Evolutionary conservation across 768 basidiomycete genomes (phyloP).

Genomic region (Cantharellus anzutake): DNA sequence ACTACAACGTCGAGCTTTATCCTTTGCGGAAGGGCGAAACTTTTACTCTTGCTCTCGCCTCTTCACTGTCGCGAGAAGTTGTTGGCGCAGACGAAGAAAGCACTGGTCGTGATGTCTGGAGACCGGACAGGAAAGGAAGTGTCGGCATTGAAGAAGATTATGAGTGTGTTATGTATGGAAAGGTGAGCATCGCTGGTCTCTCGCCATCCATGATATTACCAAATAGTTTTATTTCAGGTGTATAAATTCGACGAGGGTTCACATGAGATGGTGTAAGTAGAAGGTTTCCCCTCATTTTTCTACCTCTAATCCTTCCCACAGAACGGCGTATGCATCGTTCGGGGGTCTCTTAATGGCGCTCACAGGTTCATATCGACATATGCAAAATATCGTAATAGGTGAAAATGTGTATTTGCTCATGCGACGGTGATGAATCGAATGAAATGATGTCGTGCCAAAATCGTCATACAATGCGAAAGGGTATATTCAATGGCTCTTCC

Average conservation of each 20-base stretch:
- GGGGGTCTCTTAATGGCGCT: slow-evolving; percentile 91
- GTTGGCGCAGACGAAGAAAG: slow-evolving; percentile 33
- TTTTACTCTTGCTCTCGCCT: slow-evolving; percentile 74
- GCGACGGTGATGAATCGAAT: slow-evolving; percentile 30
- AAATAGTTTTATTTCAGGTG: slow-evolving; percentile 31
- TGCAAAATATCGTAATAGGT: slow-evolving; percentile 81
- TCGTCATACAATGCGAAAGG: too few relatives aligned
- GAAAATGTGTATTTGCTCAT: slow-evolving; percentile 83
- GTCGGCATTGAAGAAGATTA: slow-evolving; percentile 84
- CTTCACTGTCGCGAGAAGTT: slow-evolving; percentile 43
- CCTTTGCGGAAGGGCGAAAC: slow-evolving; percentile 46
- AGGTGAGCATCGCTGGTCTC: slow-evolving; percentile 30
- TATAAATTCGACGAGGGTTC: slow-evolving; percentile 90
- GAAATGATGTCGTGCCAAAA: too few relatives aligned
- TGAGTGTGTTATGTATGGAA: slow-evolving; percentile 99
- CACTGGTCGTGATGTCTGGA: slow-evolving; percentile 49
- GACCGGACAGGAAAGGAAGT: slow-evolving; percentile 66
- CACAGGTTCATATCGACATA: slow-evolving; percentile 79
- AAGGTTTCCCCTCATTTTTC: neutral
- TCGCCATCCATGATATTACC: neutral
- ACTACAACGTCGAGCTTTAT: slow-evolving; percentile 87
- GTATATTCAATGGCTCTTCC: too few relatives aligned
- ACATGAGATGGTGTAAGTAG: slow-evolving; percentile 64
- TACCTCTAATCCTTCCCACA: slow-evolving; percentile 17
- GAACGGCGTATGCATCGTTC: slow-evolving; percentile 91